Base-by-base conservation (phyloP, 2,329 filamentous ascomycete genomes). In the Arachnomyces sp. region DNA sequence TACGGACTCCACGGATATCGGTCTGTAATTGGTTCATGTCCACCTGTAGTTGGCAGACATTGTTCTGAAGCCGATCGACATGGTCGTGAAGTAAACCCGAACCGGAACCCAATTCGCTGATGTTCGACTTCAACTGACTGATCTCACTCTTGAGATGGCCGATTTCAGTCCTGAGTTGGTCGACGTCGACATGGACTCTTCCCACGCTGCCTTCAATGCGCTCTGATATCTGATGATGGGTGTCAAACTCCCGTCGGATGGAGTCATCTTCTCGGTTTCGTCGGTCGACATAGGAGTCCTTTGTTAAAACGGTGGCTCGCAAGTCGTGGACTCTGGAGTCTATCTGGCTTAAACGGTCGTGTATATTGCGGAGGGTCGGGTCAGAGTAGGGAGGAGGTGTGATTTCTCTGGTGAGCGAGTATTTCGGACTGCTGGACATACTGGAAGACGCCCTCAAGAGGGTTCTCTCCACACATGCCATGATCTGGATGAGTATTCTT, bases 251-350 rank as follows among this genome's bases (percentile, higher is more conserved):
- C 5, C 60, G 60, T 31, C 59, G 57, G 28, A 66, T 54, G 32
- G 60, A 56, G 8, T 62, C 53, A 44, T 66, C 62, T 49, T 66
- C 60, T 12, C 58, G 55, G 44, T 63, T 65, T 2, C 61, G 53
- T 39, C 61, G 56, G 36, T 65, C 61, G 34, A 58, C 51, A 48
- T 66, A 66, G 17, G 51, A 54, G 35, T 66, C 60, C 42, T 61
- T 62, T 15, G 62, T 65, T 21, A 66, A 42, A n/a, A 62, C 50
- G 17, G 51, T 55, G 11, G 60, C 55, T 21, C 59, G 59, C n/a
- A 66, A 51, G 13, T 65, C 61, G 18, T 56, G 49, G 5, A 66
- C 49, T 36, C 56, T 59, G 3, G 62, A 60, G 33, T 65, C 62
- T 7, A 66, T 53, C 28, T 59, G 53, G 40, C 58, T 60, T 16